Percentiles rank a stretch among this genome's conserved stretches.
Evolutionary conservation across 192 early-diverging fungal species (phyloP).

Genomic region (Phycomyces nitens): DNA sequence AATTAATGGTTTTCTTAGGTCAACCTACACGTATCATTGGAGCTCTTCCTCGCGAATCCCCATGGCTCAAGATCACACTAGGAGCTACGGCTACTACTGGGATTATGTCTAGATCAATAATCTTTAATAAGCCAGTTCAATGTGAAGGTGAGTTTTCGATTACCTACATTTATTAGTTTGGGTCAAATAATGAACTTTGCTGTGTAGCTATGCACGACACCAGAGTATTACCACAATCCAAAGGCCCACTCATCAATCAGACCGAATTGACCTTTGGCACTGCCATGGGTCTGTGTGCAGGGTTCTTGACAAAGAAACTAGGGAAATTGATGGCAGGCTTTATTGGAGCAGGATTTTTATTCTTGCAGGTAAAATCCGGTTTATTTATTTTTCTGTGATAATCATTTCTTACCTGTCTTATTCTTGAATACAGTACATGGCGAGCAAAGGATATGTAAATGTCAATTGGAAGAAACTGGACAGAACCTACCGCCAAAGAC

Average conservation of each 20-base stretch:
- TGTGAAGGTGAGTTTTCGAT: too few relatives aligned
- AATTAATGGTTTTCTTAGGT: too few relatives aligned
- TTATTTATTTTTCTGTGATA: background rate
- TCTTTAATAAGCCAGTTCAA: slow-evolving; percentile 10
- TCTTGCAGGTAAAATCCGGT: slow-evolving; percentile 31
- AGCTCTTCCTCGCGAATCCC: too few relatives aligned
- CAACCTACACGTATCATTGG: too few relatives aligned
- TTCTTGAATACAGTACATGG: slow-evolving; percentile 23
- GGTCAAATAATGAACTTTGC: background rate
- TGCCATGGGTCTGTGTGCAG: slow-evolving; percentile 46
- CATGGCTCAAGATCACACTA: too few relatives aligned
- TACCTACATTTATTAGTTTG: too few relatives aligned
- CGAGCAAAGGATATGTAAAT: slow-evolving; percentile 38
- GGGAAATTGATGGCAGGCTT: slow-evolving; percentile 45
- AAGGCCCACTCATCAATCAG: slow-evolving; percentile 29
- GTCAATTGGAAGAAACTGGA: slow-evolving; percentile 45
- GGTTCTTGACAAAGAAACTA: slow-evolving; percentile 47
- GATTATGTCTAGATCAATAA: background rate
- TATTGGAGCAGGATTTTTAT: slow-evolving; percentile 44
- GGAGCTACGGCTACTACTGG: background rate
- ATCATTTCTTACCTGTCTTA: background rate
- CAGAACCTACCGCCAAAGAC: slow-evolving; percentile 8
- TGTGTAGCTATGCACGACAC: background rate
- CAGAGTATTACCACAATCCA: slow-evolving; percentile 1
- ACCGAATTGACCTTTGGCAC: slow-evolving; percentile 47